phyloP scores from a whole-genome alignment of 805 yeast species.

The Wickerhamomyces chaumierensis region DNA sequence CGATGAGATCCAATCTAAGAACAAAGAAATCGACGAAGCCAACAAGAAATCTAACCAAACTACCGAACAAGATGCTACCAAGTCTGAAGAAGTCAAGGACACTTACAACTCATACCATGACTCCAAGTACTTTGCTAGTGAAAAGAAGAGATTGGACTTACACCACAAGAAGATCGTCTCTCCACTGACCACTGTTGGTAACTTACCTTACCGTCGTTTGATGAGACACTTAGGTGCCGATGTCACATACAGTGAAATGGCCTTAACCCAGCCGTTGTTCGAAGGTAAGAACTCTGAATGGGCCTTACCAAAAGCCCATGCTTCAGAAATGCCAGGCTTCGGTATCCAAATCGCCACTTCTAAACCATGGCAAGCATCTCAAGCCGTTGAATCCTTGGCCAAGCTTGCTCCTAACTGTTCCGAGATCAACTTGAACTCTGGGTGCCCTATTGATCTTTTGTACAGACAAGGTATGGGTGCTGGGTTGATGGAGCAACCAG shows the following conservation, averaged over 20 bases:
- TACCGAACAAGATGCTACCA: constrained; percentile 7
- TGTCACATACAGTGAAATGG: constrained; percentile 93
- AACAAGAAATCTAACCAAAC: constrained; percentile 17
- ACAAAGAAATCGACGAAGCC: constrained; percentile 24
- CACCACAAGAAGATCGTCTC: constrained; percentile 76
- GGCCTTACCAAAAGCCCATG: constrained; percentile 92
- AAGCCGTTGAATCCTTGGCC: constrained; percentile 75
- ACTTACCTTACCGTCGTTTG: constrained; percentile 85
- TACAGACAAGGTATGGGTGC: constrained; percentile 94
- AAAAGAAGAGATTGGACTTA: constrained; percentile 67
- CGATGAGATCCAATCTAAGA: constrained; percentile 39
- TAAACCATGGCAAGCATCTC: constrained; percentile 88
- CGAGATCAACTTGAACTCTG: constrained; percentile 87
- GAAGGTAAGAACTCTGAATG: constrained; percentile 93
- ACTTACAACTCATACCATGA: constrained; percentile 51
- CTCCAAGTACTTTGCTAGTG: constrained; percentile 65
- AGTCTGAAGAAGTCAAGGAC: constrained; percentile 19
- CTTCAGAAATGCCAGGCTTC: constrained; percentile 71
- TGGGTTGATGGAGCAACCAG: constrained; percentile 83
- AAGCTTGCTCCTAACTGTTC: constrained; percentile 49
- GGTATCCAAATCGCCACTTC: constrained; percentile 91
- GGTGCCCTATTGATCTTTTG: constrained; percentile 95
- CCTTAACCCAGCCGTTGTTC: constrained; percentile 70
- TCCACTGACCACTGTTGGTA: constrained; percentile 96
- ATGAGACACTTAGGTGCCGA: constrained; percentile 90